Evolutionary conservation across 768 basidiomycete genomes (phyloP), one percentile per base, ranked within the genome.

Genomic region (Termitomyces sp.): DNA sequence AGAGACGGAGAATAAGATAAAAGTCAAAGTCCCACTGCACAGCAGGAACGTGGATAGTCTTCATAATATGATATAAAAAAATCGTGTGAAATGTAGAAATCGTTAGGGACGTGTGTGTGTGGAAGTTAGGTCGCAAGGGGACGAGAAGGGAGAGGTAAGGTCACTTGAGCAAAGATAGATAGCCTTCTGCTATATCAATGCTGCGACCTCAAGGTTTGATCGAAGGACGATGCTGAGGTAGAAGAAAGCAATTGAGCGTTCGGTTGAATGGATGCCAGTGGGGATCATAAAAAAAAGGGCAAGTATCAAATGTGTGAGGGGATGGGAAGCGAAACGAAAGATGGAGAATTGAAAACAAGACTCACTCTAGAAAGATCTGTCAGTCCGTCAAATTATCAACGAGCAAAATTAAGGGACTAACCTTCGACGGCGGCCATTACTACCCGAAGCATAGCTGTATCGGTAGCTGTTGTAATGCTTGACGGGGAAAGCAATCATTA

Each of bases 371-470:
- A n/a, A 41, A 41, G 62, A 62, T 57, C 46, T 48, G 26, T 48
- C 41, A 49, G 54, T 43, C 41, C 46, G 54, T 43, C 55, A 61
- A 20, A 58, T 22, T 51, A 53, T 27, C 26, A 20, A 55, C 0
- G 16, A 47, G 44, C 48, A 41, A 12, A 46, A 22, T 49, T 34
- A 14, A 41, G 22, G 8, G 20, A 77, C 84, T 64, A 61, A 92
- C 92, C 92, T 94, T 94, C 90, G 51, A 94, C 92, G 59, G 94
- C 94, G 61, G 91, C 90, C 94, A 96, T 96, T 16, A 98, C 91
- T 20, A 95, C 91, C 64, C 89, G 79, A 50, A 95, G 73, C 79
- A 94, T 80, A 20, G 83, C 90, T 1, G 92, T 94, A 74, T 95
- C 93, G 22, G 93, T 93, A 34, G 94, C 92, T 42, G 87, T 95